A percentile compares a stretch with the other conserved stretches of the same genome.
Evolutionary conservation across 1,284 basidiomycete species (phyloP).

Genomic region (Fomes fomentarius): DNA sequence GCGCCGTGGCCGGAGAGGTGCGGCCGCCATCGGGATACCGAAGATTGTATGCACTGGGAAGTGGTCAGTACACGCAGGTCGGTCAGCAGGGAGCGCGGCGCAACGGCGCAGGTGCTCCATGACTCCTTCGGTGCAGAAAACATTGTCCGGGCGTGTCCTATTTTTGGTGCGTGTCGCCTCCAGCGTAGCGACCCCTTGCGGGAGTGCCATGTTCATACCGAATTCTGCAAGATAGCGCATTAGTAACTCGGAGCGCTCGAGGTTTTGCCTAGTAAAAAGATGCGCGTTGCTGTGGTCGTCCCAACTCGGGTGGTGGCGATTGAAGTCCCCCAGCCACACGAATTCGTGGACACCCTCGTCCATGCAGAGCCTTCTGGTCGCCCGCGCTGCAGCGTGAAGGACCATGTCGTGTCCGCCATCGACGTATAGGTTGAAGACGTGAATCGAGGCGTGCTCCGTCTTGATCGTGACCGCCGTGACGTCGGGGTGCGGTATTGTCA

Average conservation of each 20-base stretch:
- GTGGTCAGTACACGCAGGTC: constrained; percentile 27
- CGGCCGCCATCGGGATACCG: constrained; percentile 6
- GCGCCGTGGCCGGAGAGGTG: not conserved
- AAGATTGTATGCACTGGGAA: constrained; percentile 26
- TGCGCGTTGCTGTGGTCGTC: constrained; percentile 41
- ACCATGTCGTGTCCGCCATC: constrained; percentile 29
- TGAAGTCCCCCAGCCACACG: constrained; percentile 53
- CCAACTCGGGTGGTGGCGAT: constrained; percentile 52
- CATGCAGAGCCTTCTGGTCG: not conserved
- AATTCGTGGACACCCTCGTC: constrained; percentile 14
- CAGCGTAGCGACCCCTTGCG: constrained; percentile 33
- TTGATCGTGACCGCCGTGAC: constrained; percentile 32
- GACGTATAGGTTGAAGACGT: constrained; percentile 43
- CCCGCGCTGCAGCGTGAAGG: constrained; percentile 18
- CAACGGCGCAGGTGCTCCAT: constrained; percentile 26
- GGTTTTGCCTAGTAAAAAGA: constrained; percentile 33
- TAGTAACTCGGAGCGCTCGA: constrained; percentile 25
- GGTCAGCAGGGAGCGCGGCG: constrained; percentile 5
- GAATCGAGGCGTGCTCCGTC: constrained; percentile 7
- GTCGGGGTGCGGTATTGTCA: constrained; percentile 29
- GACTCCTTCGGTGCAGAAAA: constrained; percentile 30
- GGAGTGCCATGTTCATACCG: constrained; percentile 33
- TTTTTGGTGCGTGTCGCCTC: constrained; percentile 30
- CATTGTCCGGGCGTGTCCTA: constrained; percentile 38
- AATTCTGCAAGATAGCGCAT: constrained; percentile 23